Conservation (phyloP, 345 rosid genomes). For the Pugionium dolabratum region DNA sequence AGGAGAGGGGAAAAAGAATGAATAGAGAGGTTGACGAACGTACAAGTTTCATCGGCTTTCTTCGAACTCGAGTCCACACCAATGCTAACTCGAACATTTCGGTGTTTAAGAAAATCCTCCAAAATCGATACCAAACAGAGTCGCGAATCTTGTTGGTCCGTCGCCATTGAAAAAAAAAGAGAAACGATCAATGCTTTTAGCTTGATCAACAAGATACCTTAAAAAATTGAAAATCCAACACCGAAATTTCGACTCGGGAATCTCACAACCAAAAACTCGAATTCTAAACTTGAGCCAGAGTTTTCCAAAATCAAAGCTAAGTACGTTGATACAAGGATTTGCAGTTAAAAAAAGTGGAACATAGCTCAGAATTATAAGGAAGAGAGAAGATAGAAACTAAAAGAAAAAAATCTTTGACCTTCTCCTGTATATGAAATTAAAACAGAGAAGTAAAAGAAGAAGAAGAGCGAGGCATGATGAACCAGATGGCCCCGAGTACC, state of each 20-base stretch:
- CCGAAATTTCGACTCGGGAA: slow-evolving; percentile 2
- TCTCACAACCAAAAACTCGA: slow-evolving; percentile 13
- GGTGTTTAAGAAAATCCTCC: slow-evolving; percentile 66
- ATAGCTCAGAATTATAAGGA: slow-evolving; percentile 30
- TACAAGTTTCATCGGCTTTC: slow-evolving; percentile 73
- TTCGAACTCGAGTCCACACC: slow-evolving; percentile 48
- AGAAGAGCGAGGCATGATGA: slow-evolving; percentile 39
- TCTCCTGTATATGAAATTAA: not conserved
- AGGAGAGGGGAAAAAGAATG: not conserved
- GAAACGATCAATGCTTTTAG: slow-evolving; percentile 27
- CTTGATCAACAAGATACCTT: slow-evolving; percentile 40
- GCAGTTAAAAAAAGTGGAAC: slow-evolving; percentile 11
- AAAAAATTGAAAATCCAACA: not conserved
- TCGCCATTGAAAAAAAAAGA: slow-evolving; percentile 47
- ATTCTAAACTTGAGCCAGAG: not conserved
- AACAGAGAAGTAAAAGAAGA: slow-evolving; percentile 4
- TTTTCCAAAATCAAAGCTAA: not conserved
- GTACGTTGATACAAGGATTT: slow-evolving; percentile 19
- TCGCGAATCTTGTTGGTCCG: slow-evolving; percentile 50
- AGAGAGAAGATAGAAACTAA: slow-evolving; percentile 1
- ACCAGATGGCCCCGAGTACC: not conserved
- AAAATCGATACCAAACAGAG: slow-evolving; percentile 68
- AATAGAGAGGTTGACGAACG: slow-evolving; percentile 18
- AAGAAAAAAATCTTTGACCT: slow-evolving; percentile 12
- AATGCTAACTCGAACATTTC: slow-evolving; percentile 43